Evolutionary conservation across 495 filamentous ascomycete species (phyloP).

Genomic region (Neurospora sp.): DNA sequence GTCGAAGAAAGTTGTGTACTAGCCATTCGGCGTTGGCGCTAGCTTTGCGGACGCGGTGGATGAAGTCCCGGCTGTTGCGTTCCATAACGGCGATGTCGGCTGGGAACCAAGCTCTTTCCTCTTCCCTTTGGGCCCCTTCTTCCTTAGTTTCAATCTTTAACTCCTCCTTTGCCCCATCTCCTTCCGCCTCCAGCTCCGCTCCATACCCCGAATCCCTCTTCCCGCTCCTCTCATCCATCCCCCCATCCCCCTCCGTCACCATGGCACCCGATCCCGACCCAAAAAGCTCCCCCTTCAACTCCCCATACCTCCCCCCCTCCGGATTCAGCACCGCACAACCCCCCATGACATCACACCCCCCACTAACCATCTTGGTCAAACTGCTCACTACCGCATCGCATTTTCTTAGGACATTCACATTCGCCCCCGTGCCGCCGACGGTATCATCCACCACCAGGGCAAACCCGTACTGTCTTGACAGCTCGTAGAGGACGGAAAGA

Average conservation of each 20-base stretch:
- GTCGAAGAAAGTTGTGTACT: neutral
- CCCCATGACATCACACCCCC: slow-evolving; percentile 21
- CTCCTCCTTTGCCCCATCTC: neutral
- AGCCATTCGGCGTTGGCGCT: slow-evolving; percentile 9
- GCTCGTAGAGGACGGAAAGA: neutral
- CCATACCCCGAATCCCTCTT: neutral
- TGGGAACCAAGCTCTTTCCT: slow-evolving; percentile 8
- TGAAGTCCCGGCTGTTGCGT: slow-evolving; percentile 13
- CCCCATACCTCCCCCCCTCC: neutral
- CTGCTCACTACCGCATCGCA: slow-evolving; percentile 19
- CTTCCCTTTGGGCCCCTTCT: neutral
- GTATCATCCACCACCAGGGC: slow-evolving; percentile 21
- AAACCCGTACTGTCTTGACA: slow-evolving; percentile 1
- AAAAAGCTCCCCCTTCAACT: neutral
- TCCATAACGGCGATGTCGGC: slow-evolving; percentile 14
- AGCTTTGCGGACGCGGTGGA: slow-evolving; percentile 1
- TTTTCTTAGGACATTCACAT: slow-evolving; percentile 1
- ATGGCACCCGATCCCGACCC: neutral
- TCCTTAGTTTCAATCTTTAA: no score
- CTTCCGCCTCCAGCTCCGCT: neutral
- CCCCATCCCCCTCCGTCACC: neutral
- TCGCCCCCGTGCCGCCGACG: slow-evolving; percentile 7
- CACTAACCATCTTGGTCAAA: slow-evolving; percentile 22
- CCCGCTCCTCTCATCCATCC: neutral
- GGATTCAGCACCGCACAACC: slow-evolving; percentile 8